Percentiles rank a stretch among this genome's conserved stretches.
These are phyloP conservation scores for Hypoxylon sp. DNA, from an alignment of 2,329 filamentous ascomycete genomes.

Conservation along the genomic window DNA sequence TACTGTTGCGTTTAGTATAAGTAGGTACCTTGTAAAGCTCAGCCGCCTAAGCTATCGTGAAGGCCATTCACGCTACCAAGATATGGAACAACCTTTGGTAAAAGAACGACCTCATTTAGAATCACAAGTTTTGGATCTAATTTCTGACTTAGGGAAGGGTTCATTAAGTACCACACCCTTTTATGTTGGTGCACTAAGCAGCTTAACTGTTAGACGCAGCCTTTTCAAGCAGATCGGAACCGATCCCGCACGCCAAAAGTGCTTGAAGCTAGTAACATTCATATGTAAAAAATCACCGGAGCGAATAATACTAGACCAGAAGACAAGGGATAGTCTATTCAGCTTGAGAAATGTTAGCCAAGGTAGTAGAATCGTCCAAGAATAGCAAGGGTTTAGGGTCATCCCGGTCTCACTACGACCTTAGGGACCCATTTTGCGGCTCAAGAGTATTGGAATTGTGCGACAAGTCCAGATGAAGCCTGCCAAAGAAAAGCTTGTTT, in stretches of 20 bases:
- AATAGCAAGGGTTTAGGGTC: constrained; percentile 3
- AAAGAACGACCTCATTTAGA: background rate
- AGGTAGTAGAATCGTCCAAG: constrained; percentile 9
- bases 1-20: constrained; percentile 9
- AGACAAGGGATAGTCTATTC: constrained; percentile 1
- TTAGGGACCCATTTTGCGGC: constrained; percentile 18
- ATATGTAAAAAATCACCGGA: constrained; percentile 1
- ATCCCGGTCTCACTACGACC: constrained; percentile 22
- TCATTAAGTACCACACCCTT: constrained; percentile 7
- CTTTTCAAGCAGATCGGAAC: constrained; percentile 8
- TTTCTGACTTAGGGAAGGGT: constrained; percentile 3
- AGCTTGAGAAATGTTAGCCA: constrained; percentile 8
- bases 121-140: background rate
- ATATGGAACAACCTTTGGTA: background rate
- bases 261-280: background rate
- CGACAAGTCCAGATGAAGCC: background rate
- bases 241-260: background rate
- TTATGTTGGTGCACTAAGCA: background rate
- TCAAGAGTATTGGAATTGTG: constrained; percentile 22
- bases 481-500: background rate
- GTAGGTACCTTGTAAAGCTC: constrained; percentile 4
- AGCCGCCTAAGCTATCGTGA: background rate
- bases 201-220: constrained; percentile 1
- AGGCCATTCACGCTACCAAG: background rate
- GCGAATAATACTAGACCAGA: constrained; percentile 10